These are phyloP conservation scores for Daedaleopsis nitida DNA, from an alignment of 768 basidiomycete genomes.

Conservation along the genomic window DNA sequence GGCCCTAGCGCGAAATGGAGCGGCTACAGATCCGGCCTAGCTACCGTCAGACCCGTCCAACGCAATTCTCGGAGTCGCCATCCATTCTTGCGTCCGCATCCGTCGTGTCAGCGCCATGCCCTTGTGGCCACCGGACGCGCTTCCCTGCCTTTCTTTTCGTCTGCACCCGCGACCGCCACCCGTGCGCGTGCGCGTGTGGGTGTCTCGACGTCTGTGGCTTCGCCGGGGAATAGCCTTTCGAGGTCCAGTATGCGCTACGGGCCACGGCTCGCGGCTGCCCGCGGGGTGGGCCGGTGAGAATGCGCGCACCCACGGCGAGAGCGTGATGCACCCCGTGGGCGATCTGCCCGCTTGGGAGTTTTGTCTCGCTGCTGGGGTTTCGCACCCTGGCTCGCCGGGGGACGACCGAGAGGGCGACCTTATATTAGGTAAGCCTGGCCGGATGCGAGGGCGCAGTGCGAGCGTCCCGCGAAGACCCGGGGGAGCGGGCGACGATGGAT, in stretches of 20 bases:
- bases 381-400: too few species aligned
- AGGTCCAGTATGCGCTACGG: slow-evolving; percentile 7
- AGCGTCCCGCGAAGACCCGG: slow-evolving; percentile 29
- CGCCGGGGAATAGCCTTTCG: not conserved
- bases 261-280: slow-evolving; percentile 6
- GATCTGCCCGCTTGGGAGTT: too few species aligned
- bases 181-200: too few species aligned
- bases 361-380: too few species aligned
- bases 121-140: not conserved
- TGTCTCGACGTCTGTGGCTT: too few species aligned
- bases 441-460: slow-evolving; percentile 7
- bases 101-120: too few species aligned
- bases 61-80: not conserved
- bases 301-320: not conserved
- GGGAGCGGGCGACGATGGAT: not conserved
- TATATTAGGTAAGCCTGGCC: slow-evolving; percentile 18
- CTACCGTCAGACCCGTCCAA: too few species aligned
- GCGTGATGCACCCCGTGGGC: not conserved
- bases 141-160: not conserved
- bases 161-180: too few species aligned
- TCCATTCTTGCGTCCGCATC: not conserved
- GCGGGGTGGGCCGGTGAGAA: not conserved
- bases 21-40: too few species aligned
- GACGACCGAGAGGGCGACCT: slow-evolving; percentile 8
- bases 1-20: too few species aligned